These are phyloP conservation scores for Mortierella sp. DNA, from an alignment of 371 early-diverging fungal genomes.

Conservation along the genomic window DNA sequence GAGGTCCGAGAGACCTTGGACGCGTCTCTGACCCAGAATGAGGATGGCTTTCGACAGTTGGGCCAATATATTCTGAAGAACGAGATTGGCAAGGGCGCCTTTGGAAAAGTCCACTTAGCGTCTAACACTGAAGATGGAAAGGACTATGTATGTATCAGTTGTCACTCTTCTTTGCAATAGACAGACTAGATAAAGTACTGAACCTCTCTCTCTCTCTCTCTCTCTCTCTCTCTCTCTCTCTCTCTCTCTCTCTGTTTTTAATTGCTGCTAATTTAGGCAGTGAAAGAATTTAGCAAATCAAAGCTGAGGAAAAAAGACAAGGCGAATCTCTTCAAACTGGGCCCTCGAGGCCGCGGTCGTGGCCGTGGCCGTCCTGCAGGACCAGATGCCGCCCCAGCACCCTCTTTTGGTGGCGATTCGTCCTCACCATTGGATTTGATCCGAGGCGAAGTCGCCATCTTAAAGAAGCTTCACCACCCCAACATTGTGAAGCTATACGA, in stretches of 20 bases:
- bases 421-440: slow-evolving; percentile 86
- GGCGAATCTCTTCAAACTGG: slow-evolving; percentile 61
- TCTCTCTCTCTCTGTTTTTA: neutral
- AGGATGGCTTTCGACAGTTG: slow-evolving; percentile 71
- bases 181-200: neutral
- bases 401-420: neutral
- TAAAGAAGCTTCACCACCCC: slow-evolving; percentile 91
- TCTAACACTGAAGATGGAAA: slow-evolving; percentile 62
- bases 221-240: neutral
- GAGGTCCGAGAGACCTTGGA: slow-evolving; percentile 70
- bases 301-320: slow-evolving; percentile 80
- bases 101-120: slow-evolving; percentile 87
- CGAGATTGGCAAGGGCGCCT: slow-evolving; percentile 86
- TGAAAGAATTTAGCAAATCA: slow-evolving; percentile 93
- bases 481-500: slow-evolving; percentile 92
- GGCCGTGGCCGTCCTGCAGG: slow-evolving; percentile 47
- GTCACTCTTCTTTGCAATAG: neutral
- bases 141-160: slow-evolving; percentile 61
- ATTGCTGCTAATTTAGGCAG: slow-evolving; percentile 66
- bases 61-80: slow-evolving; percentile 82
- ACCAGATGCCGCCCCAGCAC: slow-evolving; percentile 18
- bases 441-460: slow-evolving; percentile 91
- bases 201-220: neutral
- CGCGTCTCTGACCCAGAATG: slow-evolving; percentile 75
- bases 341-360: slow-evolving; percentile 57